A percentile compares a stretch with the other conserved stretches of the same genome.
phyloP scores from a whole-genome alignment of 768 basidiomycete species.

The Tylopilus subfusipes region DNA sequence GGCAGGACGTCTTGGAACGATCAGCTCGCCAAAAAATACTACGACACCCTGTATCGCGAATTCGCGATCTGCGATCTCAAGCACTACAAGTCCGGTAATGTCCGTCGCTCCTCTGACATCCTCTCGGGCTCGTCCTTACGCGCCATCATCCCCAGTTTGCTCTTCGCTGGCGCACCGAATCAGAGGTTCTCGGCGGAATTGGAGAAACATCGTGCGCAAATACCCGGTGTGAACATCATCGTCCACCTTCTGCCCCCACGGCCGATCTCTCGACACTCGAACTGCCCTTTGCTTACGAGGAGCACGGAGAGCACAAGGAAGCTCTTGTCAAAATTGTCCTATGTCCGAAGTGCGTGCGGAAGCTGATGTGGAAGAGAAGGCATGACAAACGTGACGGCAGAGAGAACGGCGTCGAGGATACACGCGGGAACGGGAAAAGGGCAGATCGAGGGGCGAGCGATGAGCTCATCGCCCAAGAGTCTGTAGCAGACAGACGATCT shows the following conservation, averaged over 20 bases:
- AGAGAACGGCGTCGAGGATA: background rate
- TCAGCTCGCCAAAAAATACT: conserved; percentile 83
- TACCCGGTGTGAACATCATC: conserved; percentile 74
- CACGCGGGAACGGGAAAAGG: background rate
- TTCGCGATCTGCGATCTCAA: conserved; percentile 92
- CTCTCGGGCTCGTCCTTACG: background rate
- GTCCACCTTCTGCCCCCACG: conserved; percentile 24
- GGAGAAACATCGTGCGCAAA: conserved; percentile 91
- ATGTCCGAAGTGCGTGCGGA: conserved; percentile 73
- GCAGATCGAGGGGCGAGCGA: background rate
- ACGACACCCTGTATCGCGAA: conserved; percentile 83
- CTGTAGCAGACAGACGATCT: background rate
- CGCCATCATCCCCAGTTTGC: conserved; percentile 54
- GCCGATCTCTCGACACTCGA: conserved; percentile 68
- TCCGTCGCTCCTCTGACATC: conserved; percentile 37
- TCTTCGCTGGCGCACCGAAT: conserved; percentile 90
- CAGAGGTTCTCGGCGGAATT: conserved; percentile 79
- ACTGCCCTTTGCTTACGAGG: conserved; percentile 85
- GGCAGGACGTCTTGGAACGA: conserved; percentile 63
- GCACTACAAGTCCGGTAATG: conserved; percentile 91
- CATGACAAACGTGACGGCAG: conserved; percentile 49
- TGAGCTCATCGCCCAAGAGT: no score
- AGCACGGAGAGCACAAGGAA: conserved; percentile 68
- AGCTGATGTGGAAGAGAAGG: conserved; percentile 82
- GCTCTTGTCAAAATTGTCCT: conserved; percentile 91